Conservation (phyloP, 257 asterid genomes). For the Striga asiatica region DNA sequence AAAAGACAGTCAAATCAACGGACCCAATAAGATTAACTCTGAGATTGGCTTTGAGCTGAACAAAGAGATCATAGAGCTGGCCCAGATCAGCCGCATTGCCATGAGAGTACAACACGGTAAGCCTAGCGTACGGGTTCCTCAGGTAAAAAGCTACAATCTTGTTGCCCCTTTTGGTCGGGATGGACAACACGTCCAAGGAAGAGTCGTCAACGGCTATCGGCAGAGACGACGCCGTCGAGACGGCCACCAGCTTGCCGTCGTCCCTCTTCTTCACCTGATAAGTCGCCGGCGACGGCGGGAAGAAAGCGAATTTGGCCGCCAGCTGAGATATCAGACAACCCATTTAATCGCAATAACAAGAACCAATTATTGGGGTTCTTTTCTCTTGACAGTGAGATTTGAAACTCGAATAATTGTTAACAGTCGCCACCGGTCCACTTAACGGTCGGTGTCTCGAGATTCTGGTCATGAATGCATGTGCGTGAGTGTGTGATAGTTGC, state of each 20-base stretch:
- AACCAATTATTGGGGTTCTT: not conserved
- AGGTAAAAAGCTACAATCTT: constrained; percentile 82
- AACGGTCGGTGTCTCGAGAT: constrained; percentile 22
- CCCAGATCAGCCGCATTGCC: constrained; percentile 99
- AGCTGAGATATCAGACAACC: constrained; percentile 81
- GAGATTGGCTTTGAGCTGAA: constrained; percentile 92
- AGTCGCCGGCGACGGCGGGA: constrained; percentile 90
- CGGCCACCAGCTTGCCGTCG: constrained; percentile 71
- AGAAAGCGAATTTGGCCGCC: constrained; percentile 95
- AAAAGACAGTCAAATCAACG: constrained; percentile 1
- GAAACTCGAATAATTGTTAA: not conserved
- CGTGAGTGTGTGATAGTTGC: constrained; percentile 8
- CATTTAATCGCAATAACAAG: constrained; percentile 27
- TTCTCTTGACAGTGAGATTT: not conserved
- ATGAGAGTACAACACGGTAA: constrained; percentile 79
- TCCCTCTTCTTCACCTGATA: constrained; percentile 71
- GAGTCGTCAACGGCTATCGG: constrained; percentile 67
- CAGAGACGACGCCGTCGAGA: constrained; percentile 52
- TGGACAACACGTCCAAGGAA: constrained; percentile 54
- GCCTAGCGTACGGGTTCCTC: constrained; percentile 81
- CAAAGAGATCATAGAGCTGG: constrained; percentile 90
- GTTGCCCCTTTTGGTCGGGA: constrained; percentile 74
- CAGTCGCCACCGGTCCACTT: constrained; percentile 6
- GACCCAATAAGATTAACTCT: constrained; percentile 94
- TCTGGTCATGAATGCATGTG: constrained; percentile 52